Evolutionary conservation across 2,329 filamentous ascomycete genomes (phyloP).

Genomic region (Metarhizium album): DNA sequence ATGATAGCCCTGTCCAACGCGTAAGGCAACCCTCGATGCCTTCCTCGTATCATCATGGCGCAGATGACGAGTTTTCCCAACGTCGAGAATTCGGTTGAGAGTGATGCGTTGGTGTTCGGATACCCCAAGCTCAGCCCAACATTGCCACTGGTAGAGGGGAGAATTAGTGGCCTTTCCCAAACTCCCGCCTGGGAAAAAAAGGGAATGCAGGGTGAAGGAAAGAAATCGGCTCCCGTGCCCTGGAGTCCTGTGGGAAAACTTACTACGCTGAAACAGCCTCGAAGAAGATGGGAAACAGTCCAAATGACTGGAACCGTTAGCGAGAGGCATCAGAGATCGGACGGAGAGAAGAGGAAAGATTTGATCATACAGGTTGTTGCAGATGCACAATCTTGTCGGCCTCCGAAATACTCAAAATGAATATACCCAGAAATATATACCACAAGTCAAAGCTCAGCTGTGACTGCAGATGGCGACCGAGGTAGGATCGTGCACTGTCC

Average conservation of each 20-base stretch:
- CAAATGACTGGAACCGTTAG: conserved; percentile 15
- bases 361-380: conserved; percentile 14
- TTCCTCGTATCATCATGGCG: conserved; percentile 27
- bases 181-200: not conserved
- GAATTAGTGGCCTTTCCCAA: not conserved
- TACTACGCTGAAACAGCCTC: conserved; percentile 24
- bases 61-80: conserved; percentile 27
- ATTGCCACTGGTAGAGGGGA: conserved; percentile 18
- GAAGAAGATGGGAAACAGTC: conserved; percentile 22
- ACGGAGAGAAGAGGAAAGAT: not conserved
- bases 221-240: too few species aligned
- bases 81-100: conserved; percentile 19
- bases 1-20: conserved; percentile 24
- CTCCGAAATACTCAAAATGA: conserved; percentile 11
- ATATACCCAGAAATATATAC: not conserved
- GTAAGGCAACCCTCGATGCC: conserved; percentile 25
- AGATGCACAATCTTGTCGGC: conserved; percentile 16
- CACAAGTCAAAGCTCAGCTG: not conserved
- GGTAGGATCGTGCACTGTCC: not conserved
- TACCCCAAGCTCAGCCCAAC: conserved; percentile 26
- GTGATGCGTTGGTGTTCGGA: conserved; percentile 18
- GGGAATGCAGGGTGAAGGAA: too few species aligned
- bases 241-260: conserved; percentile 4
- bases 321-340: not conserved
- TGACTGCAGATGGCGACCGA: not conserved